Evolutionary conservation across 768 basidiomycete genomes (phyloP), one percentile per base, ranked within the genome.

Genomic region (Hygrophorus pudorinus): DNA sequence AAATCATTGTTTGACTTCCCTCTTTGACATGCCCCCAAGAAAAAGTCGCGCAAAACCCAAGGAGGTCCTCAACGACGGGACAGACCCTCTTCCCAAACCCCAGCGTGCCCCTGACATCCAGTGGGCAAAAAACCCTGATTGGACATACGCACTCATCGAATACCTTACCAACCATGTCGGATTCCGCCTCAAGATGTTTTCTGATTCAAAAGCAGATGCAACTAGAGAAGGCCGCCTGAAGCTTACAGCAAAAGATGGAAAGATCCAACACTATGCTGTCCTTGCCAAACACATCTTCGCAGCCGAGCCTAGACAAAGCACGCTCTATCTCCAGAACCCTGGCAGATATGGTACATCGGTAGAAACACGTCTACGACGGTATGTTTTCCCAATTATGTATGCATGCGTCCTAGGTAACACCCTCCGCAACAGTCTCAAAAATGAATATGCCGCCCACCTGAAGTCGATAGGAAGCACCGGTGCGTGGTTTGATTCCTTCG

Each of bases 191-290:
- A 44, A 52, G 33, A 38, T 60, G 1, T 63, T 63, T 42, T 60
- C 57, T 7, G 58, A 62, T 46, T 57, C 56, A 0, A 58, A 52
- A 6, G 46, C 49, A 1, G 49, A 55, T 31, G 60, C 57, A 13
- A 52, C 50, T n/a, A 55, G 53, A 31, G 50, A 56, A 30, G 48
- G 45, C 11, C 45, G 53, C 5, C n/a, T 16, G 13, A 61, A 59
- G 41, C 14, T 27, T 1, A 38, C 41, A 0, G 55, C 46, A 5
- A 56, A 59, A 41, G 55, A 59, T 38, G 48, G 52, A 6, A 52
- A 54, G 20, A 2, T 35, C 1, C 44, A 43, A 10, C 48, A 51
- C 34, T 57, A 49, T 39, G 52, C 27, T 10, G 28, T 37, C 10
- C 49, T 61, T 10, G 58, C 59, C 0, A 39, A 53, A 38, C 28